These are phyloP conservation scores for Suillus tomentosus DNA, from an alignment of 768 basidiomycete genomes.

Conservation along the genomic window DNA sequence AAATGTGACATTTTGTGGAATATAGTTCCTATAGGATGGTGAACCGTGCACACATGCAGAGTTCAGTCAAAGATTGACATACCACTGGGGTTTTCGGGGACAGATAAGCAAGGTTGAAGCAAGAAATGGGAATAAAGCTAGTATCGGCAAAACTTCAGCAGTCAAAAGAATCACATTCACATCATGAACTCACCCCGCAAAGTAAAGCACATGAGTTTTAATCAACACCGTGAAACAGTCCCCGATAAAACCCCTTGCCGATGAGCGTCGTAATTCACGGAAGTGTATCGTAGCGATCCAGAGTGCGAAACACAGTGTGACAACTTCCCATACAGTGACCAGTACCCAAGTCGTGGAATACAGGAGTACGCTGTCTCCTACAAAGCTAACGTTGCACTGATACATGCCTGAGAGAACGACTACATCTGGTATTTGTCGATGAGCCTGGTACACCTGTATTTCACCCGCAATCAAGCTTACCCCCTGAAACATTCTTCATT, in stretches of 20 bases:
- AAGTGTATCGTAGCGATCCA: neutral
- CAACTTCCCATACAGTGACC: neutral
- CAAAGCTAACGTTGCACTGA: neutral
- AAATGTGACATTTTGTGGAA: neutral
- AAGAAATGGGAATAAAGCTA: neutral
- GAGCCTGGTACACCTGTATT: neutral
- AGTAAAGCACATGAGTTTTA: neutral
- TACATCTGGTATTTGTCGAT: neutral
- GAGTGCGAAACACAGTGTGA: neutral
- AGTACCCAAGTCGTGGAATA: neutral
- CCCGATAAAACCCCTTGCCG: neutral
- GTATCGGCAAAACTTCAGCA: neutral
- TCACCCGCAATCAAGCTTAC: neutral
- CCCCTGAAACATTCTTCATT: neutral
- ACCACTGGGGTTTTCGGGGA: neutral
- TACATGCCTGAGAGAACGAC: neutral
- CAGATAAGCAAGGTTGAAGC: neutral
- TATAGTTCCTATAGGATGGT: neutral
- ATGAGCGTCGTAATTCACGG: neutral
- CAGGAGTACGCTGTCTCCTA: neutral
- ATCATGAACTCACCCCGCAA: neutral
- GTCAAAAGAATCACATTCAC: neutral
- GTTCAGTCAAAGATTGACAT: neutral
- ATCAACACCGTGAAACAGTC: slow-evolving; percentile 3
- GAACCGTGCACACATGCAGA: neutral